These are phyloP conservation scores for Urochloa ruziziensis DNA, from an alignment of 176 grass and related monocot genomes.

Conservation along the genomic window DNA sequence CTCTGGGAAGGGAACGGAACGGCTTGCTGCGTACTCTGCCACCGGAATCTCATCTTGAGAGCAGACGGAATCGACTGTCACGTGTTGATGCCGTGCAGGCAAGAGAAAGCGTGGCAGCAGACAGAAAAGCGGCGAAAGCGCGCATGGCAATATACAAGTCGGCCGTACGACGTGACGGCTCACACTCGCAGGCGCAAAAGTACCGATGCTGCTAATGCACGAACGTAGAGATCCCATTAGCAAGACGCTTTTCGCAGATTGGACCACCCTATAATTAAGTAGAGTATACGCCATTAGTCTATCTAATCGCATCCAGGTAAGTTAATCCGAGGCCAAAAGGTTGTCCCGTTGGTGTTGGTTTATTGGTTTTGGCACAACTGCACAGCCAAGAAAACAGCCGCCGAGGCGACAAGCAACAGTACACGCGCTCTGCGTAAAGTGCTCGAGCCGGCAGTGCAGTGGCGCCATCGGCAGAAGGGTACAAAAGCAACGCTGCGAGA, in stretches of 20 bases:
- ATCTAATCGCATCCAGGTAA: not conserved
- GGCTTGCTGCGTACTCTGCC: not conserved
- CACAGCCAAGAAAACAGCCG: not conserved
- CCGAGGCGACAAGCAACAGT: slow-evolving; percentile 14
- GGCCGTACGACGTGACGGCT: slow-evolving; percentile 3
- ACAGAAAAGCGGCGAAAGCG: slow-evolving; percentile 19
- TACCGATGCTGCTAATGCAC: slow-evolving; percentile 1
- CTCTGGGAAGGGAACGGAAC: not conserved
- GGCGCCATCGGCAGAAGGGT: not conserved
- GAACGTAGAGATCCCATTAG: slow-evolving; percentile 15
- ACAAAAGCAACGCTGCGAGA: no score
- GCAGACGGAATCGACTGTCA: slow-evolving; percentile 22
- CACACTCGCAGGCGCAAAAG: not conserved
- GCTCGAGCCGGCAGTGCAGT: no score
- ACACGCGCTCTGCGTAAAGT: not conserved
- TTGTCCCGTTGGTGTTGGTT: not conserved
- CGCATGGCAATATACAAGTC: not conserved
- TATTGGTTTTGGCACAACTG: no score
- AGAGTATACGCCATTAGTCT: not conserved
- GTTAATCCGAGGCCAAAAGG: not conserved
- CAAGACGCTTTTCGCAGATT: not conserved
- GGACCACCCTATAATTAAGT: not conserved
- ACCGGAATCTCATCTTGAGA: slow-evolving; percentile 9
- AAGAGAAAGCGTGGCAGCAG: not conserved
- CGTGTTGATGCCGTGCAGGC: not conserved